phyloP scores from a whole-genome alignment of 768 basidiomycete species.

The Suillus cothurnatus region DNA sequence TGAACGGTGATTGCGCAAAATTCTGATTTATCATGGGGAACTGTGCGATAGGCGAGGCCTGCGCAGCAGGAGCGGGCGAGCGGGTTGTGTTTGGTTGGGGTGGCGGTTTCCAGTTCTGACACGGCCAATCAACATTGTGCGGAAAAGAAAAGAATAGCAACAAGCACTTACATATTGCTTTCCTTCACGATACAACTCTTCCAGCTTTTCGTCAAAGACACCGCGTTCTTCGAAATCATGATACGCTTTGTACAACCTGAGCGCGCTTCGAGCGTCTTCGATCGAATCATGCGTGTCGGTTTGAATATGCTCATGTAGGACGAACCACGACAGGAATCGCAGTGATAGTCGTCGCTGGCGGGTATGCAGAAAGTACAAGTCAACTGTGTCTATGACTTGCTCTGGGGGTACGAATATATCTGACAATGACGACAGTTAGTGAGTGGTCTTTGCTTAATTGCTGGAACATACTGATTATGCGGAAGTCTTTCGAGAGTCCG shows the following conservation, averaged over 20 bases:
- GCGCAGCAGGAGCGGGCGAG: conserved; percentile 8
- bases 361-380: conserved; percentile 84
- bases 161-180: conserved; percentile 62
- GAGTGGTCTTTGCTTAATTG: background rate
- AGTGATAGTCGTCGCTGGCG: conserved; percentile 89
- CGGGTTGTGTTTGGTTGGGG: conserved; percentile 17
- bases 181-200: conserved; percentile 81
- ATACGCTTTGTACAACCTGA: conserved; percentile 83
- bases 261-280: conserved; percentile 89
- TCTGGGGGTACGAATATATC: conserved; percentile 96
- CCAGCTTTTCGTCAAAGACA: conserved; percentile 84
- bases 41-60: conserved; percentile 23
- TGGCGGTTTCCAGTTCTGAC: conserved; percentile 63
- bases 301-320: conserved; percentile 92
- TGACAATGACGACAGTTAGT: conserved; percentile 30
- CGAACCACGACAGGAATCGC: conserved; percentile 91
- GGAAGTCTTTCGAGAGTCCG: conserved; percentile 95
- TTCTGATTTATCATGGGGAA: conserved; percentile 30
- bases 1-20: conserved; percentile 22
- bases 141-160: conserved; percentile 1
- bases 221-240: conserved; percentile 73
- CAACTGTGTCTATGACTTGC: conserved; percentile 96
- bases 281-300: conserved; percentile 97
- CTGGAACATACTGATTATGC: conserved; percentile 85
- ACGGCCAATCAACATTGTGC: conserved; percentile 5